These are phyloP conservation scores for Botryococcus braunii DNA, from an alignment of 163 green algal genomes.

Conservation along the genomic window DNA sequence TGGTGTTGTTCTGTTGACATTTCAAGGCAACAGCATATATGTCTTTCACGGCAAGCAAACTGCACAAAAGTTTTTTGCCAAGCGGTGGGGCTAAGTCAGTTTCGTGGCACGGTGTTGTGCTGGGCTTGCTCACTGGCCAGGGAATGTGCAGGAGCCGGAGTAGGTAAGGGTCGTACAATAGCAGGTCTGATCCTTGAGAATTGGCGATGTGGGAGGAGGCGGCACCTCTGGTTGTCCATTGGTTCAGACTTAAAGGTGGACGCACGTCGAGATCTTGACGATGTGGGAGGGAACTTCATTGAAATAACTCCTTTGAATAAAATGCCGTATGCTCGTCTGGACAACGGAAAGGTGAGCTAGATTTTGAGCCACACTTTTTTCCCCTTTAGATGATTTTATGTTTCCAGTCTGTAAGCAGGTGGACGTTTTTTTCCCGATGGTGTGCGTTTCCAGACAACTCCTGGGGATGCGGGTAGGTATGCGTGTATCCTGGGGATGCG, in stretches of 20 bases:
- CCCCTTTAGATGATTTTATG: not conserved
- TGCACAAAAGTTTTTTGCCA: too few species aligned
- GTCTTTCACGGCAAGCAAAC: too few species aligned
- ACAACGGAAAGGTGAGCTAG: slow-evolving; percentile 19
- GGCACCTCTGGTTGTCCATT: slow-evolving; percentile 35
- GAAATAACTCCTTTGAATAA: slow-evolving; percentile 57
- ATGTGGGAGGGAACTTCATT: slow-evolving; percentile 29
- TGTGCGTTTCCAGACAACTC: too few species aligned
- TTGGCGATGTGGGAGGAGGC: slow-evolving; percentile 18
- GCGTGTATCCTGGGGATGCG: too few species aligned
- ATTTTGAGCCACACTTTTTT: not conserved
- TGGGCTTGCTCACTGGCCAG: not conserved
- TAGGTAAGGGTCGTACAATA: slow-evolving; percentile 28
- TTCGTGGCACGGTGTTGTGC: too few species aligned
- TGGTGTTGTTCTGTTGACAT: too few species aligned
- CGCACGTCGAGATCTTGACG: slow-evolving; percentile 32
- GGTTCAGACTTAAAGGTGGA: slow-evolving; percentile 47
- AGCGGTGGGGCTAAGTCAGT: too few species aligned
- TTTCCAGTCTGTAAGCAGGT: too few species aligned
- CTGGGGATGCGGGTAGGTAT: too few species aligned
- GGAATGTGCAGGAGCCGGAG: slow-evolving; percentile 22
- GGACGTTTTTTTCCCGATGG: too few species aligned
- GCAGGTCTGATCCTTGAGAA: slow-evolving; percentile 38
- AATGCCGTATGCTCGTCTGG: slow-evolving; percentile 58
- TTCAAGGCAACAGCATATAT: too few species aligned